A percentile compares a stretch with the other conserved stretches of the same genome.
Evolutionary conservation across 768 basidiomycete species (phyloP).

Genomic region (Udeniomyces megalosporus): DNA sequence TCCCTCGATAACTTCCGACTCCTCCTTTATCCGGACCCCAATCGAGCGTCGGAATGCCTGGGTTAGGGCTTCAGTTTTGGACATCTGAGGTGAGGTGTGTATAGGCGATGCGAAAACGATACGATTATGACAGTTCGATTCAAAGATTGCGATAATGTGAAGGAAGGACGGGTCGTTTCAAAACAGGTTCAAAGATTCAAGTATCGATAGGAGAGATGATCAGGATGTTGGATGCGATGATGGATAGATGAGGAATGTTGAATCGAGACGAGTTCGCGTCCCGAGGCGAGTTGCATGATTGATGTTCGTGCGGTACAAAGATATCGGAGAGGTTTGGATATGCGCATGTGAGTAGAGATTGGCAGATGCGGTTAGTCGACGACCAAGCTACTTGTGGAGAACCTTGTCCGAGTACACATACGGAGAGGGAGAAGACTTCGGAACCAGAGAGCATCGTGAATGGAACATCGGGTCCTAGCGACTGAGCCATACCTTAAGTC

Average conservation of each 20-base stretch:
- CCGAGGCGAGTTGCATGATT: too few relatives aligned
- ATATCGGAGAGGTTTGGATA: too few relatives aligned
- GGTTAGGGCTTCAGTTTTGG: conserved; percentile 92
- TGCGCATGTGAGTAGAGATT: too few relatives aligned
- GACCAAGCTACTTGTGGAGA: too few relatives aligned
- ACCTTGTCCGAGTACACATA: conserved; percentile 16
- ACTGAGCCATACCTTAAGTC: conserved; percentile 77
- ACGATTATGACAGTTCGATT: not conserved
- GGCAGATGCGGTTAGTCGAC: too few relatives aligned
- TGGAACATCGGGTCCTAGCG: conserved; percentile 80
- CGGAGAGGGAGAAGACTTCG: conserved; percentile 84
- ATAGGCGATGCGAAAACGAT: not conserved
- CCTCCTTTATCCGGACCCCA: conserved; percentile 92
- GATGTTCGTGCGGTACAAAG: too few relatives aligned
- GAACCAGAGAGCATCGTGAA: conserved; percentile 96
- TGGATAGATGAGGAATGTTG: not conserved
- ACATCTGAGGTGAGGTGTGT: conserved; percentile 43
- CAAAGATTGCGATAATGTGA: not conserved
- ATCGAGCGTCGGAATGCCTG: conserved; percentile 93
- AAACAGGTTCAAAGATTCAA: not conserved
- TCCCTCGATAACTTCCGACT: conserved; percentile 91
- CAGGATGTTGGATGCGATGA: not conserved
- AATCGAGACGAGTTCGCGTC: not conserved
- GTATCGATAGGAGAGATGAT: not conserved
- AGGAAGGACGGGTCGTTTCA: not conserved